Base-by-base conservation (phyloP, 1,284 basidiomycete species). In the Fomitopsis palustris region DNA sequence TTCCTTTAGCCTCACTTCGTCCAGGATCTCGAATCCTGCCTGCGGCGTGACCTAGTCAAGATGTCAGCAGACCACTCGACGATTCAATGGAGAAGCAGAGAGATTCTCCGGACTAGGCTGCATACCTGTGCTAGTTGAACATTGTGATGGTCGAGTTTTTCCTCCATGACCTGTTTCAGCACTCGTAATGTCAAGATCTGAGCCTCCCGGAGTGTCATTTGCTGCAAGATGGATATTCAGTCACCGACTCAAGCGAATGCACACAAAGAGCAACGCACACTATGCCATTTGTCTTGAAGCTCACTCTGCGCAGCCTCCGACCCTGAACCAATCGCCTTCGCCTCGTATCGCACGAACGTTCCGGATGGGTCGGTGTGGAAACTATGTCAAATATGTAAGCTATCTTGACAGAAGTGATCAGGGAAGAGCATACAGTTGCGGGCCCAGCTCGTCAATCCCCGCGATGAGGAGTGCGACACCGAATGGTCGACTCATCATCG, bases 331-430 rank as follows among this genome's bases (percentile, higher is more conserved):
- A 99, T 99, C 8, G 97, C 97, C 77, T 99, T 99, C 52, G 97
- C 97, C 66, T 98, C 93, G 71, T 98, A 98, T 62, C 93, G 87
- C 68, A 96, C 93, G 72, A 95, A 98, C 7, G 96, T 99, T 17
- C 97, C 97, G n/a, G 96, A 98, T 2, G 97, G 97, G 77, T 99
- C 97, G 27, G 97, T 98, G 75, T 99, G 97, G 74, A 86, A 97
- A 70, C 94, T 96, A 68, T 9, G 2, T 12, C 17, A 45, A 37
- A 47, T 37, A 9, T 49, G 21, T 59, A 54, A 41, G 27, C 49
- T 21, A n/a, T 57, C 37, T 55, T 42, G 33, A 54, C 35, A 61
- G 16, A 14, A n/a, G 21, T 25, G 27, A 49, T 8, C 2, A 41
- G 51, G 21, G 37, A 25, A 9, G 10, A 21, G 76, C 81, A 68